Evolutionary conservation across 805 yeast species (phyloP), one percentile per base, ranked within the genome.

Genomic region (Metschnikowia henanensis): DNA sequence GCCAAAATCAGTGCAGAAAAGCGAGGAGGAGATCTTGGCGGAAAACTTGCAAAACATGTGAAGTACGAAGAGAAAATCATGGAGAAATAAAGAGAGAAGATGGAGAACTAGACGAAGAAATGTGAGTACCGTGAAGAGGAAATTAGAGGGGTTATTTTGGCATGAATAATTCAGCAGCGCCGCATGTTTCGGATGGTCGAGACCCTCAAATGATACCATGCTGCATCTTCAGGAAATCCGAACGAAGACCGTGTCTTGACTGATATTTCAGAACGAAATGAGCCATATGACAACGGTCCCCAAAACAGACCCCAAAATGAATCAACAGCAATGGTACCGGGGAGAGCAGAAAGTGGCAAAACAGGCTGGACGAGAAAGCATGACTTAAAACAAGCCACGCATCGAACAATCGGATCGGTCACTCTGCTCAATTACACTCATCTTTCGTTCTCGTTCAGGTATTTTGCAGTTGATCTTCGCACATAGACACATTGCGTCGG

Each of bases 401-500:
- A 7, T 18, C 39, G 20, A 26, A 25, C 26, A 26, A 16, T 6
- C 13, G 12, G 25, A 13, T 30, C 23, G 6, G 13, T 16, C 10
- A 10, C 30, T 15, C 28, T 19, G 33, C 21, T 25, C 41, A 31
- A 42, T 42, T 42, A 37, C 45, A 26, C 45, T 31, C 41, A 37
- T 36, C 45, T 16, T 17, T 15, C 15, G 18, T 2, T n/a, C 21
- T 16, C n/a, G 41, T 37, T 41, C 37, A 20, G 30, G 46, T 26
- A 21, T 20, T 23, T 31, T 5, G 32, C 34, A 21, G 28, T 56
- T 55, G 37, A 31, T 69, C 59, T 71, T 53, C 72, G 76, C 76
- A 71, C 62, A 70, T 62, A 60, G 76, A 71, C 76, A 71, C 76
- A 70, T 70, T 65, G 73, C 56, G 53, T 68, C 73, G 75, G 62